These are phyloP conservation scores for Gomphus sp. DNA, from an alignment of 1,284 basidiomycete genomes.

Conservation along the genomic window DNA sequence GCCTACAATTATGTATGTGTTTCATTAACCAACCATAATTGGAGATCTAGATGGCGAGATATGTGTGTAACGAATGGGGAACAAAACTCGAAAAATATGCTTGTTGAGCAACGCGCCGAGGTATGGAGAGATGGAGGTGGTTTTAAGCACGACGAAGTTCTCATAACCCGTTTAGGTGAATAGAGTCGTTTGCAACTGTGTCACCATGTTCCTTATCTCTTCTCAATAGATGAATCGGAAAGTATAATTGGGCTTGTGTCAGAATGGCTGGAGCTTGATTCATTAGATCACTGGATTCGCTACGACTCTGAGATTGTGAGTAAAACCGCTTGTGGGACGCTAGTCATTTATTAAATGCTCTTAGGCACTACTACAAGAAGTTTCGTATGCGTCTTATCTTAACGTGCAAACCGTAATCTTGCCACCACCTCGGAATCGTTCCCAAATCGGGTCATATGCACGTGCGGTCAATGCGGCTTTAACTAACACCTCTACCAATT, in stretches of 20 bases:
- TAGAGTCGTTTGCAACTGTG: constrained; percentile 14
- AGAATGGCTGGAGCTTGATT: constrained; percentile 94
- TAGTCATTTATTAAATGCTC: constrained; percentile 4
- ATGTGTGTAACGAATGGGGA: constrained; percentile 60
- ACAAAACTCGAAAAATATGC: constrained; percentile 31
- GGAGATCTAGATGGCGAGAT: constrained; percentile 83
- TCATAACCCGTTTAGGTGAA: constrained; percentile 76
- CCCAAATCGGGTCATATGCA: constrained; percentile 85
- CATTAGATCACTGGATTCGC: constrained; percentile 87
- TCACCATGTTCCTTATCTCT: not conserved
- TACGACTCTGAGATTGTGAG: constrained; percentile 92
- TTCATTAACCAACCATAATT: constrained; percentile 81
- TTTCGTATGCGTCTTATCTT: constrained; percentile 90
- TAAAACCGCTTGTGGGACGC: constrained; percentile 15
- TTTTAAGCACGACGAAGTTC: constrained; percentile 82
- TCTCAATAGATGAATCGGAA: constrained; percentile 72
- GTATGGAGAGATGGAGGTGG: constrained; percentile 78
- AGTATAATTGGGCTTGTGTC: constrained; percentile 72
- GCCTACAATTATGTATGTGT: constrained; percentile 64
- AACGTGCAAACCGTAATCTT: constrained; percentile 80
- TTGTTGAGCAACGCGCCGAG: constrained; percentile 71
- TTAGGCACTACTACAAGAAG: constrained; percentile 89
- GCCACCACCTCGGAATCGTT: constrained; percentile 83
- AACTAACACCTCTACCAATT: constrained; percentile 41
- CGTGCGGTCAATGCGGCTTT: constrained; percentile 80